Conservation (phyloP, 2,329 filamentous ascomycete genomes). For the Penicillium sp. region DNA sequence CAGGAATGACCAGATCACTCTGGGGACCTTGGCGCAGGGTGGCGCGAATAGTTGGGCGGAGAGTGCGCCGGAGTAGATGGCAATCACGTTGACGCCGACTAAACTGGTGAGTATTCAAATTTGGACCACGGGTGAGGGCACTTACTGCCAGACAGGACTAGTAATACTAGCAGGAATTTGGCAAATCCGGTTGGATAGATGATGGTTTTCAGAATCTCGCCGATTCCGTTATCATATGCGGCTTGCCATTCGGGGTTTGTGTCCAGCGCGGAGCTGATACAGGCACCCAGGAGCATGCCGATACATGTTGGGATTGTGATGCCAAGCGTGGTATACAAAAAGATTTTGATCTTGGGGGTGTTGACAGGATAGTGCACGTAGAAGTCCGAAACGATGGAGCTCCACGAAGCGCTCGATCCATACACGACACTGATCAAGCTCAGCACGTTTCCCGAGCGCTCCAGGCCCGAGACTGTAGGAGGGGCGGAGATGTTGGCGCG, state of each 20-base stretch:
- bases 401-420: conserved; percentile 26
- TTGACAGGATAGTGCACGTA: conserved; percentile 29
- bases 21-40: conserved; percentile 47
- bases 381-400: conserved; percentile 26
- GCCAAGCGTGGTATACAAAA: conserved; percentile 25
- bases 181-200: conserved; percentile 27
- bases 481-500: conserved; percentile 45
- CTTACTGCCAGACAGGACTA: conserved; percentile 35
- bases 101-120: background rate
- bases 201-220: conserved; percentile 24
- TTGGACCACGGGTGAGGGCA: background rate
- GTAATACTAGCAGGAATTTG: conserved; percentile 39
- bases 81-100: conserved; percentile 51
- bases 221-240: conserved; percentile 24
- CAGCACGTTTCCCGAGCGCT: conserved; percentile 30
- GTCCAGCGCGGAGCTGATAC: conserved; percentile 20
- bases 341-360: conserved; percentile 23
- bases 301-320: conserved; percentile 27
- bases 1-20: conserved; percentile 52
- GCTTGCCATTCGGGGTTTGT: conserved; percentile 19
- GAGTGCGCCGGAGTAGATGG: conserved; percentile 41
- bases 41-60: conserved; percentile 45
- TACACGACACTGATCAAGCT: conserved; percentile 46
- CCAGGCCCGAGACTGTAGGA: conserved; percentile 33
- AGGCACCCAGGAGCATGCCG: conserved; percentile 21